Percentiles rank a stretch among this genome's conserved stretches.
Conservation (phyloP, 164 flowering plant species). For the Sedum album region DNA sequence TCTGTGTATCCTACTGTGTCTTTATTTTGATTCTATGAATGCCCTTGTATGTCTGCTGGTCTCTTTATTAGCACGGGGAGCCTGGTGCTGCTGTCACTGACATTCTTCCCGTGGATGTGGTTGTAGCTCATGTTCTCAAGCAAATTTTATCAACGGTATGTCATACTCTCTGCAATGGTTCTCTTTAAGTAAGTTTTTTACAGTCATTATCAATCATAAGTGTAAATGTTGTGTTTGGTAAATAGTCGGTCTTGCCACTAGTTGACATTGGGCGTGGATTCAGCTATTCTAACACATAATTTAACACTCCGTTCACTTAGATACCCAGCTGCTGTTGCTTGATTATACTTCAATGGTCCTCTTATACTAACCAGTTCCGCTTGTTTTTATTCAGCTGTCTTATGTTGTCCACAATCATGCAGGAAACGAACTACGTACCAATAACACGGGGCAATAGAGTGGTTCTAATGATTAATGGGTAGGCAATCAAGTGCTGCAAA, state of each 20-base stretch:
- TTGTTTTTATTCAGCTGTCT: background rate
- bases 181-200: background rate
- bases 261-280: background rate
- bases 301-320: background rate
- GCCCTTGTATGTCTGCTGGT: background rate
- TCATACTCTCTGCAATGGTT: background rate
- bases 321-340: background rate
- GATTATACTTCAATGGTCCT: background rate
- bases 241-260: background rate
- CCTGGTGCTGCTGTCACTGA: constrained; percentile 93
- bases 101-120: constrained; percentile 68
- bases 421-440: constrained; percentile 88
- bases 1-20: background rate
- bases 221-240: background rate
- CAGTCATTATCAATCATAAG: background rate
- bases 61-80: constrained; percentile 79
- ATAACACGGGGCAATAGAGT: constrained; percentile 80
- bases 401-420: constrained; percentile 17
- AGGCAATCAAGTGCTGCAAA: constrained; percentile 17
- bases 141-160: constrained; percentile 69
- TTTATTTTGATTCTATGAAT: background rate
- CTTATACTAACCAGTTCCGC: background rate
- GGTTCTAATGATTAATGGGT: constrained; percentile 91
- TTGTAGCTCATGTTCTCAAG: constrained; percentile 75
- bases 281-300: background rate